phyloP scores from a whole-genome alignment of 345 rosid genomes.

The Syzygium aromaticum region DNA sequence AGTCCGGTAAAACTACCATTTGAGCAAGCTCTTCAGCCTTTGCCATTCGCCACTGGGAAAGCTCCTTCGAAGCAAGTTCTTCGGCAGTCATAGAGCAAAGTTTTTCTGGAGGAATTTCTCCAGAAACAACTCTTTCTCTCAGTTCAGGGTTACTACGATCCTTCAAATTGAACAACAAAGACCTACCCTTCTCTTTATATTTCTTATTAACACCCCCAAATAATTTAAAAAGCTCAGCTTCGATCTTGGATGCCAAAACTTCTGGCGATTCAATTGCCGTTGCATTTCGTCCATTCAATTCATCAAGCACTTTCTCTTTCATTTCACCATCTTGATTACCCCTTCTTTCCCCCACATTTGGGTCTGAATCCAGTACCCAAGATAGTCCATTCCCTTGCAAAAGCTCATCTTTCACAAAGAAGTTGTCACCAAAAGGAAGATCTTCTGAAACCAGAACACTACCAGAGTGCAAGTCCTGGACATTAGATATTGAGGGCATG shows the following conservation, averaged over 20 bases:
- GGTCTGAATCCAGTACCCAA: constrained; percentile 62
- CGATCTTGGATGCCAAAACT: constrained; percentile 53
- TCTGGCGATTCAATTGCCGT: constrained; percentile 27
- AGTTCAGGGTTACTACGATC: constrained; percentile 87
- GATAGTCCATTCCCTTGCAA: constrained; percentile 92
- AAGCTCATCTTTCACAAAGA: constrained; percentile 83
- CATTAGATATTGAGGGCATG: constrained; percentile 14
- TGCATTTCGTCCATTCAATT: constrained; percentile 6
- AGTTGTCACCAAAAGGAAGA: constrained; percentile 54
- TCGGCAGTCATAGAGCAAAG: constrained; percentile 88
- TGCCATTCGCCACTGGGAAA: constrained; percentile 89
- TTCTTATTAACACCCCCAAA: constrained; percentile 96
- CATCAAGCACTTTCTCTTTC: constrained; percentile 4
- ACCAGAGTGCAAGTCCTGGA: constrained; percentile 28
- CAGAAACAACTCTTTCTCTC: constrained; percentile 66
- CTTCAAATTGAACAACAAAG: constrained; percentile 81
- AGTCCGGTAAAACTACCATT: constrained; percentile 80
- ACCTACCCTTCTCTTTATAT: constrained; percentile 86
- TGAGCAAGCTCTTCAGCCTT: constrained; percentile 93
- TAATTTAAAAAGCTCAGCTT: constrained; percentile 67
- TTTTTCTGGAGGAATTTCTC: constrained; percentile 55
- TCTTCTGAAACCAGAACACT: constrained; percentile 43
- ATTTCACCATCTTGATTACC: constrained; percentile 13
- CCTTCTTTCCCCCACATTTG: constrained; percentile 21
- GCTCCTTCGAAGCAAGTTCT: constrained; percentile 95